A percentile compares a stretch with the other conserved stretches of the same genome.
Conservation (phyloP, 495 filamentous ascomycete species). For the Aspergillus homomorphus region DNA sequence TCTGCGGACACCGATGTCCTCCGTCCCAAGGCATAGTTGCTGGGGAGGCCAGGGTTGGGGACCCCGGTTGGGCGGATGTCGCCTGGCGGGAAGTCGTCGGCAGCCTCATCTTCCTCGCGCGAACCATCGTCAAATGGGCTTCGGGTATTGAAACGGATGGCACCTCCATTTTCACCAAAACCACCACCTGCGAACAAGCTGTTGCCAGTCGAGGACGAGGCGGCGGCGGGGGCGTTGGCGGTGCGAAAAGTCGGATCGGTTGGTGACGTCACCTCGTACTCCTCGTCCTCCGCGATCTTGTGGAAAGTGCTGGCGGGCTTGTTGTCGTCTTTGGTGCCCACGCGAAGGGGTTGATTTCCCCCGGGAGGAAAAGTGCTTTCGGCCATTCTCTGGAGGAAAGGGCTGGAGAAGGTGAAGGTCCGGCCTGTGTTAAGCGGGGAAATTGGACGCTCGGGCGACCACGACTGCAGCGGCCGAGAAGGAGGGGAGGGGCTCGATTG, state of each 20-base stretch:
- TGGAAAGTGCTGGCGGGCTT: conserved; percentile 39
- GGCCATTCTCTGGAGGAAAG: conserved; percentile 43
- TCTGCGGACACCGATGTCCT: conserved; percentile 97
- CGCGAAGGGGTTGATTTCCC: conserved; percentile 54
- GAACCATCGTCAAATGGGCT: conserved; percentile 36
- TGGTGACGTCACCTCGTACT: conserved; percentile 62
- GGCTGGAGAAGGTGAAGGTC: conserved; percentile 33
- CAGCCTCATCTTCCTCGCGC: conserved; percentile 22
- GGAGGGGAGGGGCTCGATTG: conserved; percentile 14
- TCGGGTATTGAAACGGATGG: conserved; percentile 30
- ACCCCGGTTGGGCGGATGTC: conserved; percentile 32
- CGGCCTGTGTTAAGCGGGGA: conserved; percentile 29
- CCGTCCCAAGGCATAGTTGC: conserved; percentile 88
- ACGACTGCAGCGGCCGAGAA: conserved; percentile 17
- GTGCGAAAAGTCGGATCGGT: conserved; percentile 54
- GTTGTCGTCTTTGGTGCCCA: conserved; percentile 31
- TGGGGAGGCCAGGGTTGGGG: conserved; percentile 70
- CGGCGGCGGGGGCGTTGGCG: conserved; percentile 26
- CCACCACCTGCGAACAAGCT: conserved; percentile 32
- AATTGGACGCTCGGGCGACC: conserved; percentile 14
- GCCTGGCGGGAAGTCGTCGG: conserved; percentile 28
- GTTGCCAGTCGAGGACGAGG: conserved; percentile 21
- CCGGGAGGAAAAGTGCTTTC: conserved; percentile 54
- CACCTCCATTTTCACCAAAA: conserved; percentile 23
- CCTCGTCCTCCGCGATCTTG: conserved; percentile 58